Base-by-base conservation (phyloP, 2,329 filamentous ascomycete species). In the Chalaropsis ovoidea region DNA sequence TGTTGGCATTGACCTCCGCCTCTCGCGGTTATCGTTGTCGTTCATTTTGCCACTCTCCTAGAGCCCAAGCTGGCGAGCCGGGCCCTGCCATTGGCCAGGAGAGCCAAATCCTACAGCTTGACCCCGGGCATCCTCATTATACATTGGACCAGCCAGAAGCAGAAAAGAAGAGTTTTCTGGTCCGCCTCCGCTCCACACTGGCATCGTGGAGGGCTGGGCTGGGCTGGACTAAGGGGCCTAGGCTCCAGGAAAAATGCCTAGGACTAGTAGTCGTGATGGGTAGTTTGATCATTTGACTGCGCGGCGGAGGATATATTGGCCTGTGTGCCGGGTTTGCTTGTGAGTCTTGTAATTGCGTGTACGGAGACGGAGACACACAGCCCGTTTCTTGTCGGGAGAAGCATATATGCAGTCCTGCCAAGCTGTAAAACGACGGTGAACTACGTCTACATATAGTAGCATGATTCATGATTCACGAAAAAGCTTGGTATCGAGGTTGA, bases 11-110 rank as follows among this genome's bases (percentile, higher is more conserved):
- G 15, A 35, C 54, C 54, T 58, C 4, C 8, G 24, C 24, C 27
- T 39, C 31, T 58, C 17, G 15, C 54, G 54, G 54, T 31, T 58
- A 58, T 35, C 54, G 54, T 58, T 17, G 24, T 35, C 47, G n/a
- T 47, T 31, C 3, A 4, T 31, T 58, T 31, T 35, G 2, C 17
- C 27, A n/a, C n/a, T 11, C 31, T 58, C 27, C 15, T 10, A 11
- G 24, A 31, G 24, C 10, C 24, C 49, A 17, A 13, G 1, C 19
- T 31, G 7, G 19, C 1, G 22, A 19, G 49, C 10, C 24, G 3
- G 54, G n/a, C 54, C 54, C n/a, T 58, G 54, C 8, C 8, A 39
- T 58, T 58, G 17, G 27, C 52, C 11, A 58, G 24, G 31, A 47
- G n/a, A n/a, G n/a, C 4, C 27, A 8, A 10, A 35, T 39, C 35